Conservation (phyloP, 306 rosid species). For the Albizia julibrissin region DNA sequence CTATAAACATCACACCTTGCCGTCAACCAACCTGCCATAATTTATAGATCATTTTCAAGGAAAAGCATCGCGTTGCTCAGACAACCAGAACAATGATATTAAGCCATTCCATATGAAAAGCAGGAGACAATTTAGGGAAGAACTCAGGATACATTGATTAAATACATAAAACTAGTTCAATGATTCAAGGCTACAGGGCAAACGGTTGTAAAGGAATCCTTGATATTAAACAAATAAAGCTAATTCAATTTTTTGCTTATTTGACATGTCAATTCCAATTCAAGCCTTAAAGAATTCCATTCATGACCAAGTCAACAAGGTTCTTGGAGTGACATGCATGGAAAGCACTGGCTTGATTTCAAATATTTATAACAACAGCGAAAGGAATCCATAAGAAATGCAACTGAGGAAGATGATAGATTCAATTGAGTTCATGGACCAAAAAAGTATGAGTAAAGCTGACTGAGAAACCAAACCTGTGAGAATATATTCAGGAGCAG, state of each 20-base stretch:
- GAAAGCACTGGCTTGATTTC: neutral
- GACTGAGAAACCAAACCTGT: constrained; percentile 51
- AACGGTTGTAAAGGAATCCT: too few species aligned
- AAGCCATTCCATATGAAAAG: neutral
- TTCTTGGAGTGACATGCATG: neutral
- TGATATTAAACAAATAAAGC: too few species aligned
- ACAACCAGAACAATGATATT: neutral
- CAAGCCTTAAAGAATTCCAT: neutral
- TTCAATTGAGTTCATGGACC: neutral
- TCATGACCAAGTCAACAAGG: neutral
- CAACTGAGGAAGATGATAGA: constrained; percentile 7
- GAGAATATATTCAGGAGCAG: constrained; percentile 78
- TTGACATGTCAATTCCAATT: neutral
- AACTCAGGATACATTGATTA: neutral
- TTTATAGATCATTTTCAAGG: too few species aligned
- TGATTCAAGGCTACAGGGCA: too few species aligned
- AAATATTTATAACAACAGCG: neutral
- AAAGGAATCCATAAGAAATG: neutral
- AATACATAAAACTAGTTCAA: neutral
- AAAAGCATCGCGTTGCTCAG: too few species aligned
- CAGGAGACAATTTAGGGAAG: neutral
- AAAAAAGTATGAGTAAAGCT: neutral
- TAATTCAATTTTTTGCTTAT: neutral
- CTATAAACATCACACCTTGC: constrained; percentile 72
- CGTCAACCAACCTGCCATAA: constrained; percentile 60